Conservation (phyloP, 331 rosid species). For the Telfairia occidentalis region DNA sequence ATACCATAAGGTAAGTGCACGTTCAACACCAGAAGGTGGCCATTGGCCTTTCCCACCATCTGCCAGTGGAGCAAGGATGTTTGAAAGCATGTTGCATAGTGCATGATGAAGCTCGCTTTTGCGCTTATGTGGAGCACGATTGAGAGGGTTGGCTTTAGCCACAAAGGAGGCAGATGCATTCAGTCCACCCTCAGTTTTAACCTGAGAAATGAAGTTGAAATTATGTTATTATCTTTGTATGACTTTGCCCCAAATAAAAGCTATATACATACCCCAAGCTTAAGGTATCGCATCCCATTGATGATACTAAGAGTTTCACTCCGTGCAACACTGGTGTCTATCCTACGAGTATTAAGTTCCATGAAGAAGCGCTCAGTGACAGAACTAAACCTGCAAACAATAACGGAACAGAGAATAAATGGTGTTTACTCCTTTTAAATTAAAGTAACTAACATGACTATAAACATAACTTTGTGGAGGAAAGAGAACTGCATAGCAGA, state of each 20-base stretch:
- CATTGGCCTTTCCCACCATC: slow-evolving; percentile 97
- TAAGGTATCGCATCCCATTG: slow-evolving; percentile 98
- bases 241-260: slow-evolving; percentile 21
- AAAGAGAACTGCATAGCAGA: neutral
- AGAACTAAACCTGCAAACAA: slow-evolving; percentile 75
- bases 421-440: neutral
- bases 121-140: slow-evolving; percentile 87
- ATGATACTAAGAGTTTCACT: slow-evolving; percentile 95
- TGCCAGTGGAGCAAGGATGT: slow-evolving; percentile 94
- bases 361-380: slow-evolving; percentile 97
- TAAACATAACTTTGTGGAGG: neutral
- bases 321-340: slow-evolving; percentile 76
- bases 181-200: slow-evolving; percentile 94
- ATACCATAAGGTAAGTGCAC: slow-evolving; percentile 85
- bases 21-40: slow-evolving; percentile 98
- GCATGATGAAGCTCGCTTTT: slow-evolving; percentile 98
- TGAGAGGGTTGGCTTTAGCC: slow-evolving; percentile 98
- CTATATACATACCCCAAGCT: slow-evolving; percentile 70
- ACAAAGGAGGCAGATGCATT: slow-evolving; percentile 99
- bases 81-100: slow-evolving; percentile 90
- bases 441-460: neutral
- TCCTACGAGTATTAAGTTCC: slow-evolving; percentile 89
- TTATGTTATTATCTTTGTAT: slow-evolving; percentile 20
- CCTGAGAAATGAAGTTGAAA: slow-evolving; percentile 43
- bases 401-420: slow-evolving; percentile 12